A percentile compares a stretch with the other conserved stretches of the same genome.
phyloP scores from a whole-genome alignment of 495 filamentous ascomycete species.

The Articulospora tetracladia region DNA sequence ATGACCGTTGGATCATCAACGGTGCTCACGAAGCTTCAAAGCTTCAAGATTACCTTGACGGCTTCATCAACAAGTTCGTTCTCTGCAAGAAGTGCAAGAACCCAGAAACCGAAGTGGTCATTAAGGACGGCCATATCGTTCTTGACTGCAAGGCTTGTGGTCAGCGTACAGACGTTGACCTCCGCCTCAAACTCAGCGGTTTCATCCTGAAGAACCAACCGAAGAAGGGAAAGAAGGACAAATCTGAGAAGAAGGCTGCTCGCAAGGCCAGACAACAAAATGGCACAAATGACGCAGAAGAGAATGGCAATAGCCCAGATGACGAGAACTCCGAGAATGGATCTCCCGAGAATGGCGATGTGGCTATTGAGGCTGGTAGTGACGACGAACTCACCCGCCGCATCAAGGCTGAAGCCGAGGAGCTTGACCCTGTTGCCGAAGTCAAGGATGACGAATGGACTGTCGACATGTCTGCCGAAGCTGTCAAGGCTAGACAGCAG shows the following conservation, averaged over 20 bases:
- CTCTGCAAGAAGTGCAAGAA: conserved; percentile 99
- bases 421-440: conserved; percentile 59
- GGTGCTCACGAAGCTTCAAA: conserved; percentile 93
- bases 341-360: conserved; percentile 65
- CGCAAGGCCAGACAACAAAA: conserved; percentile 77
- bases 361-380: conserved; percentile 70
- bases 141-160: conserved; percentile 99
- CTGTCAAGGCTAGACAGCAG: conserved; percentile 88
- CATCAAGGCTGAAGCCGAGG: conserved; percentile 79
- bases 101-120: conserved; percentile 90
- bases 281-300: conserved; percentile 49
- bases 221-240: conserved; percentile 90
- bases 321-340: conserved; percentile 71
- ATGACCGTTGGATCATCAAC: conserved; percentile 99
- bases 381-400: conserved; percentile 91
- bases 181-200: conserved; percentile 90
- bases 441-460: conserved; percentile 88
- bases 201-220: conserved; percentile 96
- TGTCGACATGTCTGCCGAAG: conserved; percentile 90
- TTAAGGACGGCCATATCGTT: conserved; percentile 85
- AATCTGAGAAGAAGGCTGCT: conserved; percentile 84
- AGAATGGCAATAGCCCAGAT: conserved; percentile 55
- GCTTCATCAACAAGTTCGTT: conserved; percentile 96
- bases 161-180: conserved; percentile 83
- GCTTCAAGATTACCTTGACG: conserved; percentile 96